These are phyloP conservation scores for Nidula niveotomentosa DNA, from an alignment of 1,284 basidiomycete species.

Conservation along the genomic window DNA sequence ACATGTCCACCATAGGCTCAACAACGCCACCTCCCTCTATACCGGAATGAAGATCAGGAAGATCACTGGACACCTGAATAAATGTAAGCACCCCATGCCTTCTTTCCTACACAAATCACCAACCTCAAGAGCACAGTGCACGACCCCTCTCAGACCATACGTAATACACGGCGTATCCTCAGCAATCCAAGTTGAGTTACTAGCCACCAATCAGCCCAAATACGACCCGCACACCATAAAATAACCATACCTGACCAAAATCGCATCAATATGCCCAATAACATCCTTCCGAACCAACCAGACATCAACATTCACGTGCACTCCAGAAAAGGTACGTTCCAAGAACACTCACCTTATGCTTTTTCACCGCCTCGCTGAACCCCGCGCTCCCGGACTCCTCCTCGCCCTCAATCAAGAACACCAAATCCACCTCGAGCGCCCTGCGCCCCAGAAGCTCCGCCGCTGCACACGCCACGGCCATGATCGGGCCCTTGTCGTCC, in stretches of 20 bases:
- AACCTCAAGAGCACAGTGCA: slow-evolving; percentile 79
- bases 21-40: slow-evolving; percentile 87
- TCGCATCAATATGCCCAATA: slow-evolving; percentile 85
- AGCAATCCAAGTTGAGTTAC: slow-evolving; percentile 97
- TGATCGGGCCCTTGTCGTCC: slow-evolving; percentile 92
- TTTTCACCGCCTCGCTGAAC: slow-evolving; percentile 75
- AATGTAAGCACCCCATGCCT: slow-evolving; percentile 1
- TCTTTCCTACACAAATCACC: slow-evolving; percentile 6
- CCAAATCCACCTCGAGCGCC: slow-evolving; percentile 82
- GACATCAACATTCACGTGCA: neutral
- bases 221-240: neutral
- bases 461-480: slow-evolving; percentile 90
- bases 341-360: slow-evolving; percentile 61
- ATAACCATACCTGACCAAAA: slow-evolving; percentile 69
- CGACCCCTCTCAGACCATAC: slow-evolving; percentile 92
- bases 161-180: slow-evolving; percentile 96
- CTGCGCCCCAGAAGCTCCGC: slow-evolving; percentile 75
- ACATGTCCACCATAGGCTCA: slow-evolving; percentile 95
- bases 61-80: slow-evolving; percentile 58
- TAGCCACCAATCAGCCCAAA: slow-evolving; percentile 21
- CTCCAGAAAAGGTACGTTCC: neutral
- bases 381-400: slow-evolving; percentile 92
- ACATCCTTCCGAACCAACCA: slow-evolving; percentile 43
- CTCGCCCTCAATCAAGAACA: slow-evolving; percentile 94
- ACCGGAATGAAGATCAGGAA: slow-evolving; percentile 86